Percentiles rank a stretch among this genome's conserved stretches.
Conservation (phyloP, 805 yeast genomes). For the Brettanomyces bruxellensis region DNA sequence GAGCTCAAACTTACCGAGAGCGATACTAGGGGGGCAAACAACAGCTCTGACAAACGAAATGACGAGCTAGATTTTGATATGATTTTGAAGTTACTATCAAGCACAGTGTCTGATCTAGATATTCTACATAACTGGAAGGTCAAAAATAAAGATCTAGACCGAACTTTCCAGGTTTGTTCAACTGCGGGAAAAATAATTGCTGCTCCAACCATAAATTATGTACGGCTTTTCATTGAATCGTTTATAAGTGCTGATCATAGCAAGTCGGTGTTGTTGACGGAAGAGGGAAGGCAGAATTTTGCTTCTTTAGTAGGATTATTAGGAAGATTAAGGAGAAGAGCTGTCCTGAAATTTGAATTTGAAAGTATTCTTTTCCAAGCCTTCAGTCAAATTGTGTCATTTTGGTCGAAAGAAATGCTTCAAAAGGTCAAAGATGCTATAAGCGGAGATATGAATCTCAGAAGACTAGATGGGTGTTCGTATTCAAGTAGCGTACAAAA, state of each 20-base stretch:
- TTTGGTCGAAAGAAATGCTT: constrained; percentile 18
- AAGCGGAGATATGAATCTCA: constrained; percentile 42
- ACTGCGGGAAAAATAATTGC: constrained; percentile 11
- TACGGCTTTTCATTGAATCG: constrained; percentile 11
- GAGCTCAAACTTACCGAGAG: constrained; percentile 6
- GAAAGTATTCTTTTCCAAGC: constrained; percentile 18
- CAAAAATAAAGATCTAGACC: constrained; percentile 14
- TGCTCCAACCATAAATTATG: constrained; percentile 12
- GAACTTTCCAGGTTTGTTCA: constrained; percentile 11
- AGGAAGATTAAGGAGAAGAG: constrained; percentile 9
- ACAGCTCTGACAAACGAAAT: too few species aligned
- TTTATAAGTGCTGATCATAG: constrained; percentile 1
- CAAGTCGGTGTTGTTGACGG: not conserved
- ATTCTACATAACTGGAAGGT: constrained; percentile 18
- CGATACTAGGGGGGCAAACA: not conserved
- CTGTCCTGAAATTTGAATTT: constrained; percentile 15
- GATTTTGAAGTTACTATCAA: constrained; percentile 11
- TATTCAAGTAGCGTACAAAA: constrained; percentile 21
- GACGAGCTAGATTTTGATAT: constrained; percentile 6
- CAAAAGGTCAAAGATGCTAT: constrained; percentile 39
- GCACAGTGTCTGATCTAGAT: constrained; percentile 16
- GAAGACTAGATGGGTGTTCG: constrained; percentile 25
- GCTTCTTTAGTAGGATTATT: constrained; percentile 10
- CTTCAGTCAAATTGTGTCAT: constrained; percentile 12
- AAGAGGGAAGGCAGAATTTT: constrained; percentile 6